Conservation (phyloP, 129 eudicot species). For the Lonicera japonica region DNA sequence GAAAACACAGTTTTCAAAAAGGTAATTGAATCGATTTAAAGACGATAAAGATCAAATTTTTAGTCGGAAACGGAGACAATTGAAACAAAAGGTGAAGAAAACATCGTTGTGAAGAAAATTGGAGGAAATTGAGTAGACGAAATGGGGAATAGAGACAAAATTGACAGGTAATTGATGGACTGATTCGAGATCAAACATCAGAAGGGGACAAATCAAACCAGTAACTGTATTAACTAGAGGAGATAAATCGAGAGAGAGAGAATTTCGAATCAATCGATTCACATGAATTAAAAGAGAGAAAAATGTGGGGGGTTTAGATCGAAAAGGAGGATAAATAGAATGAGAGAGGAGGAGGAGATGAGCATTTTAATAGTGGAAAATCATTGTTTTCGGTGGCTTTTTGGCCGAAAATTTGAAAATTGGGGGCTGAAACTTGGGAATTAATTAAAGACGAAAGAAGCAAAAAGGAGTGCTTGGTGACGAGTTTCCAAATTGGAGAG, state of each 20-base stretch:
- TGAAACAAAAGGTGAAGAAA: slow-evolving; percentile 30
- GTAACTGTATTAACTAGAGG: neutral
- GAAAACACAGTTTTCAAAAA: neutral
- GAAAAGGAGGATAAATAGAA: slow-evolving; percentile 13
- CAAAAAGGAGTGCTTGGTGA: slow-evolving; percentile 14
- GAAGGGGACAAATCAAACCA: slow-evolving; percentile 23
- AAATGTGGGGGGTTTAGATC: slow-evolving; percentile 22
- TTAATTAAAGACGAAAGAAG: slow-evolving; percentile 5
- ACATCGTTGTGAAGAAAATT: slow-evolving; percentile 41
- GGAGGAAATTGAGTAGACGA: slow-evolving; percentile 29
- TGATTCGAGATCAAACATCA: slow-evolving; percentile 45
- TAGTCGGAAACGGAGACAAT: slow-evolving; percentile 52
- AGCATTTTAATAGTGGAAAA: slow-evolving; percentile 6
- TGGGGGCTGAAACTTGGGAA: slow-evolving; percentile 2
- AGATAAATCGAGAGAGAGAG: too few species aligned
- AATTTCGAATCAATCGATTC: neutral
- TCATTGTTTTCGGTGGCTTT: slow-evolving; percentile 19
- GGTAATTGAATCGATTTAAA: neutral
- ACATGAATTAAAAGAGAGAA: neutral
- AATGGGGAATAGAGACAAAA: slow-evolving; percentile 23
- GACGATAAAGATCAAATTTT: slow-evolving; percentile 31
- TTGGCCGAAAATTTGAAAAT: slow-evolving; percentile 1
- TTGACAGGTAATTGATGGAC: slow-evolving; percentile 24
- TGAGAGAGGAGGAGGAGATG: slow-evolving; percentile 14
- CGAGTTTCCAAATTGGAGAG: slow-evolving; percentile 1